A percentile compares a stretch with the other conserved stretches of the same genome.
phyloP scores from a whole-genome alignment of 2,329 filamentous ascomycete species.

The Pseudodiploospora longispora region DNA sequence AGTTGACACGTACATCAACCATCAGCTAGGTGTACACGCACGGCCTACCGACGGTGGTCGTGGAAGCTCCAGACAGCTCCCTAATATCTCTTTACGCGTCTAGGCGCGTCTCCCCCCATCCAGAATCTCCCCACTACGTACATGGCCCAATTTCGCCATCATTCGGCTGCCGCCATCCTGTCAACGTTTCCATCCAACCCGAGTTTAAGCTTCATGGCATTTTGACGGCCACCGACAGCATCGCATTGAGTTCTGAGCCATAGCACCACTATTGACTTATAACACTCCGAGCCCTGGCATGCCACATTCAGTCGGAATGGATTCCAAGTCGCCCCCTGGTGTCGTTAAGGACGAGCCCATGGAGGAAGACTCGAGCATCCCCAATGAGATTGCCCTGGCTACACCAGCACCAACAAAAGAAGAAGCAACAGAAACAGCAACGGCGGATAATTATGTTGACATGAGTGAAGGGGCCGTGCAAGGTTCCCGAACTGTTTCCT shows the following conservation, averaged over 20 bases:
- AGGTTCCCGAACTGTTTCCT: background rate
- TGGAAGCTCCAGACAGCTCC: too few species aligned
- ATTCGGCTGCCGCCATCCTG: background rate
- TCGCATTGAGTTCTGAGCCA: background rate
- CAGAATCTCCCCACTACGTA: background rate
- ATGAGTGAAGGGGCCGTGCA: constrained; percentile 24
- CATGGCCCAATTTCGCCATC: background rate
- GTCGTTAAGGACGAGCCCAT: constrained; percentile 26
- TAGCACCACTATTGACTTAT: too few species aligned
- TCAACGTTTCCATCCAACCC: background rate
- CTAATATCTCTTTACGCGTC: constrained; percentile 6
- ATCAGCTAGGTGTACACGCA: too few species aligned
- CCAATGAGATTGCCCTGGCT: constrained; percentile 21
- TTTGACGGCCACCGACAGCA: background rate
- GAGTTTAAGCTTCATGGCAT: background rate
- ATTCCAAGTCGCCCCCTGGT: constrained; percentile 19
- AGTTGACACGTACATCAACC: too few species aligned
- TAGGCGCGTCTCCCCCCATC: constrained; percentile 3
- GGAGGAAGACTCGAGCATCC: constrained; percentile 22
- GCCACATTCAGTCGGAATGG: constrained; percentile 37
- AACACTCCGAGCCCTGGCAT: constrained; percentile 19
- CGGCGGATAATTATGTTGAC: constrained; percentile 28
- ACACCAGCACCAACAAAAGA: background rate
- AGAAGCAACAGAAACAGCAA: constrained; percentile 5
- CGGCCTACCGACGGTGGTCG: too few species aligned